Evolutionary conservation across 495 filamentous ascomycete species (phyloP), one percentile per base, ranked within the genome.

Genomic region (Penicillium antarcticum): DNA sequence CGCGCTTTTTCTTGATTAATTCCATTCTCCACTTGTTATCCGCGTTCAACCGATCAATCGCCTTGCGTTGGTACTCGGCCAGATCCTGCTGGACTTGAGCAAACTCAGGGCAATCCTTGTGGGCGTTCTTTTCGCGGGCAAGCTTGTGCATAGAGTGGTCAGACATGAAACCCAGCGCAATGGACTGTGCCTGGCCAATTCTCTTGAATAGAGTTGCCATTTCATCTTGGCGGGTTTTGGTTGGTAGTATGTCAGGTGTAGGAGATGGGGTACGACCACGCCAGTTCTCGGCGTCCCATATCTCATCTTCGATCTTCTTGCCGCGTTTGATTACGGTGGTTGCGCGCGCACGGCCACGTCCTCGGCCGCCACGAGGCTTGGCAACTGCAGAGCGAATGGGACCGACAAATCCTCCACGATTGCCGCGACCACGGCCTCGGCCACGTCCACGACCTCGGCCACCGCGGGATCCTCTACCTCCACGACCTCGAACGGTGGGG

Each of bases 61-160:
- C 60, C 54, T 54, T 58, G 17, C 39, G 42, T 43, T 63, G 39
- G 10, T 52, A 48, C 6, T 56, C 49, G 4, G 40, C 57, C 42
- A 66, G 52, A n/a, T 66, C 60, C 6, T 29, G 42, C 52, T 58
- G 42, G 17, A 74, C 55, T 36, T 70, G 67, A 0, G 61, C 53
- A 48, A 60, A 77, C 48, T 79, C 74, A 0, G 71, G 70, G 5
- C 72, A 65, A 18, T 70, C 63, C 47, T 65, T 63, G 53, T 79
- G 71, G 23, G 66, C 69, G 32, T 70, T 68, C 42, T 73, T 75
- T 31, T 78, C 71, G 4, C 65, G 62, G 6, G 60, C 62, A 34
- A 79, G 38, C 26, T 53, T 66, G 21, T 63, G 55, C 61, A 78
- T 63, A 0, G 68, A 65, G 19, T 72, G 72, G 7, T 67, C 62